These are phyloP conservation scores for Podosphaera aphanis DNA, from an alignment of 2,329 filamentous ascomycete species.

Conservation along the genomic window DNA sequence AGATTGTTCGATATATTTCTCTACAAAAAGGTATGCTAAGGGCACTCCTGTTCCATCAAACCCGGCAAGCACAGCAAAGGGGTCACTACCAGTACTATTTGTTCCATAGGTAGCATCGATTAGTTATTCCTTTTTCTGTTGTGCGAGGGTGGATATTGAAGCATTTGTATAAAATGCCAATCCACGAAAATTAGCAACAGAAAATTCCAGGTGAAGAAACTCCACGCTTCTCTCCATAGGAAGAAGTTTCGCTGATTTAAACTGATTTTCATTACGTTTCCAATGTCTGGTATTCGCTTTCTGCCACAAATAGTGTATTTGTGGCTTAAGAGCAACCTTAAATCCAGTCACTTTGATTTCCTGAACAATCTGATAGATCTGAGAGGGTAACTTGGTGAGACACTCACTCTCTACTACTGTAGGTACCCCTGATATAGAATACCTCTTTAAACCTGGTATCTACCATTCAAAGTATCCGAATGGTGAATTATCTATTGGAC, in stretches of 20 bases:
- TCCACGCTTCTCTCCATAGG: background rate
- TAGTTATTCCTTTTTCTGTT: background rate
- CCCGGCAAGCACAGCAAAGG: background rate
- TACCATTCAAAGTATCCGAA: too few relatives aligned
- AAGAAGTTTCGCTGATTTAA: background rate
- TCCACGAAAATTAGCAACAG: background rate
- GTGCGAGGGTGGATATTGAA: background rate
- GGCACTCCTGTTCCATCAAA: background rate
- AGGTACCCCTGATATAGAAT: too few relatives aligned
- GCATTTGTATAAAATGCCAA: background rate
- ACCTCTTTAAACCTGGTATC: too few relatives aligned
- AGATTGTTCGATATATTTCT: background rate
- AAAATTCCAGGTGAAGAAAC: background rate
- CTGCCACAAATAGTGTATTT: background rate
- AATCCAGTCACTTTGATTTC: too few relatives aligned
- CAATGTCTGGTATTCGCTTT: background rate
- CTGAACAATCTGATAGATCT: too few relatives aligned
- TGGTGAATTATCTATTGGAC: too few relatives aligned
- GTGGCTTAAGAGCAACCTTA: background rate
- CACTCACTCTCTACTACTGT: too few relatives aligned
- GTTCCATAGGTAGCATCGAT: background rate
- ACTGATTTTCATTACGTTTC: background rate
- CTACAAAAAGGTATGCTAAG: background rate
- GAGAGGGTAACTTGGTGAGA: too few relatives aligned
- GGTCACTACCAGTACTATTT: background rate